A percentile compares a stretch with the other conserved stretches of the same genome.
Conservation (phyloP, 805 yeast species). For the Pichia nanzhaoensis region DNA sequence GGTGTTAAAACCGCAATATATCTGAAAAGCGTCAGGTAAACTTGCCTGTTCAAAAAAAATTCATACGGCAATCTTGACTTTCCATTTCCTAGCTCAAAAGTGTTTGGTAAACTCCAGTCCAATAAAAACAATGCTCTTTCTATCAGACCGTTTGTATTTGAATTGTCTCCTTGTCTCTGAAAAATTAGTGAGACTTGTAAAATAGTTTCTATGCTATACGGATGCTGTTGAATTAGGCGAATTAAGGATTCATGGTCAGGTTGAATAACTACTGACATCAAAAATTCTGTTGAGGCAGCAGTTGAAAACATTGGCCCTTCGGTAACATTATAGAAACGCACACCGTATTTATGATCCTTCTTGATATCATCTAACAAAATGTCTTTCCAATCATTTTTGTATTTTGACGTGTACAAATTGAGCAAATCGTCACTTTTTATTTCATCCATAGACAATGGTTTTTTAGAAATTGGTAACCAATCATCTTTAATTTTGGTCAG, state of each 20-base stretch:
- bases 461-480: slow-evolving; percentile 66
- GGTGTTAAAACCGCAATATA: slow-evolving; percentile 65
- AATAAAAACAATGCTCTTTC: slow-evolving; percentile 75
- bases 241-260: slow-evolving; percentile 76
- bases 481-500: slow-evolving; percentile 72
- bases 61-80: slow-evolving; percentile 70
- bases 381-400: slow-evolving; percentile 42
- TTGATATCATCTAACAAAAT: slow-evolving; percentile 37
- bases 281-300: slow-evolving; percentile 39
- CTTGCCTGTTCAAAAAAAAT: slow-evolving; percentile 66
- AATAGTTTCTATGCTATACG: slow-evolving; percentile 74
- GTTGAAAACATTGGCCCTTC: slow-evolving; percentile 24
- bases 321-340: slow-evolving; percentile 50
- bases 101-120: slow-evolving; percentile 62
- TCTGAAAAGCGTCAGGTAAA: slow-evolving; percentile 67
- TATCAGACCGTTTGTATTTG: slow-evolving; percentile 64
- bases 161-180: slow-evolving; percentile 69
- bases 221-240: slow-evolving; percentile 48
- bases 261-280: slow-evolving; percentile 57
- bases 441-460: slow-evolving; percentile 57
- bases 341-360: slow-evolving; percentile 36
- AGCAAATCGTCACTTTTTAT: slow-evolving; percentile 35
- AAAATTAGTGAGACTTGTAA: slow-evolving; percentile 71
- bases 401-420: slow-evolving; percentile 27
- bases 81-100: slow-evolving; percentile 51